Percentiles rank a stretch among this genome's conserved stretches.
phyloP scores from a whole-genome alignment of 2,329 filamentous ascomycete species.

The Colletotrichum orbiculare region DNA sequence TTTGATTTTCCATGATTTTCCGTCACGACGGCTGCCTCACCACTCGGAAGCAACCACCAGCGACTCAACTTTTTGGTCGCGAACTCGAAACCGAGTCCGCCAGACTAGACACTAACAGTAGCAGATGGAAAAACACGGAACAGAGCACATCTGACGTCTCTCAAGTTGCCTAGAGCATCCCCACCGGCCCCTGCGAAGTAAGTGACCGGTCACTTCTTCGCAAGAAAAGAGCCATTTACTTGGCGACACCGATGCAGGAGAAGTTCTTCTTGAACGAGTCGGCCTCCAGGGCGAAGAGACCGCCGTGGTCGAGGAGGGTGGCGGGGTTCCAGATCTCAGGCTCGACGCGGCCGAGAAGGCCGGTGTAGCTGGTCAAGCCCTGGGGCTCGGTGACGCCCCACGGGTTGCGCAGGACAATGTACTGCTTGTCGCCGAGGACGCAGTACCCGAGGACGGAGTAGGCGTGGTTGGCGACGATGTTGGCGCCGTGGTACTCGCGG shows the following conservation, averaged over 20 bases:
- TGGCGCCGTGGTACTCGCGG: conserved; percentile 51
- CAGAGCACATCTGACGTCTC: not conserved
- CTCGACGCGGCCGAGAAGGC: conserved; percentile 51
- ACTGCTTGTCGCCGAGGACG: conserved; percentile 49
- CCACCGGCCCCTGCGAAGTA: not conserved
- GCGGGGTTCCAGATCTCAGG: conserved; percentile 51
- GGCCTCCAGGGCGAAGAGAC: conserved; percentile 50
- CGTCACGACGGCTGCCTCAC: conserved; percentile 11
- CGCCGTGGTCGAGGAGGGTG: conserved; percentile 49
- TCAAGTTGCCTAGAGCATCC: conserved; percentile 11
- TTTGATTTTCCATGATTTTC: conserved; percentile 19
- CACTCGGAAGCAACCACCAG: conserved; percentile 5
- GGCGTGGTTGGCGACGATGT: conserved; percentile 57
- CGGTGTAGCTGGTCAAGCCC: conserved; percentile 52
- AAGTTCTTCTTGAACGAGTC: conserved; percentile 51
- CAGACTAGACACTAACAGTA: not conserved
- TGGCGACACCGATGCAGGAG: conserved; percentile 41
- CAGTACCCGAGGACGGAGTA: conserved; percentile 55
- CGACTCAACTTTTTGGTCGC: conserved; percentile 15
- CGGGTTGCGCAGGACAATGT: conserved; percentile 56
- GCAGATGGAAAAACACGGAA: not conserved
- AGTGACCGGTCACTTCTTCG: conserved; percentile 26
- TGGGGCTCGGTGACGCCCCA: conserved; percentile 56
- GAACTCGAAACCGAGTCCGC: not conserved
- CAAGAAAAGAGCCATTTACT: conserved; percentile 22